These are phyloP conservation scores for Aristolochia californica DNA, from an alignment of 164 flowering plant species.

Conservation along the genomic window DNA sequence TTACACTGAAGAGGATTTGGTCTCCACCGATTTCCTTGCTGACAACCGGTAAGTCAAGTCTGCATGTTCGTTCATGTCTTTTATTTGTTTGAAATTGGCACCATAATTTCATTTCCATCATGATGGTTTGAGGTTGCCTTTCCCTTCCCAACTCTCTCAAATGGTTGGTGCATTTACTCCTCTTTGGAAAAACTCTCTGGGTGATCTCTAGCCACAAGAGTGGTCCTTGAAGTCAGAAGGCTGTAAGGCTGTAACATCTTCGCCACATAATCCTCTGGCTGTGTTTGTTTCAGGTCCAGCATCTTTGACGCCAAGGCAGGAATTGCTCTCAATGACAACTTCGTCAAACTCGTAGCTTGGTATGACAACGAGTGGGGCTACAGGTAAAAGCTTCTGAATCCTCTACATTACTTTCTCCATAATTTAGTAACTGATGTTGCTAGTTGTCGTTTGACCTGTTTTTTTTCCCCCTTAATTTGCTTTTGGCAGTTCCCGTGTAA, in stretches of 20 bases:
- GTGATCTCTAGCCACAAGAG: background rate
- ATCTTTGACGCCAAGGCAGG: constrained; percentile 97
- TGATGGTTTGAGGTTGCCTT: background rate
- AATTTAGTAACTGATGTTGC: no score
- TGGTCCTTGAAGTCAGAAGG: background rate
- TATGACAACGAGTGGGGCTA: constrained; percentile 93
- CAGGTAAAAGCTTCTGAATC: constrained; percentile 36
- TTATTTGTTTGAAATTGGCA: background rate
- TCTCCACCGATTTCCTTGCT: constrained; percentile 83
- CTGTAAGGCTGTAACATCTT: background rate
- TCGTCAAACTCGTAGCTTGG: constrained; percentile 83
- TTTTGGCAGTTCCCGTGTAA: constrained; percentile 6
- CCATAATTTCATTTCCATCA: background rate
- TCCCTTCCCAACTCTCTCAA: background rate
- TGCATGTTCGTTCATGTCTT: background rate
- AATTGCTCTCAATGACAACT: constrained; percentile 70
- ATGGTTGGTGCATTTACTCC: background rate
- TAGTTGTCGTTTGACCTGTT: no score
- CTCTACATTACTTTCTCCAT: no score
- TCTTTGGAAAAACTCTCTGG: background rate
- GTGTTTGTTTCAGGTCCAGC: constrained; percentile 54
- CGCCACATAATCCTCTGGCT: no score
- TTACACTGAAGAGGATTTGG: constrained; percentile 86
- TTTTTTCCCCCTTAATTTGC: no score
- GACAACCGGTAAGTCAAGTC: constrained; percentile 49